Evolutionary conservation across 805 yeast species (phyloP).

Genomic region (Komagataella populi): DNA sequence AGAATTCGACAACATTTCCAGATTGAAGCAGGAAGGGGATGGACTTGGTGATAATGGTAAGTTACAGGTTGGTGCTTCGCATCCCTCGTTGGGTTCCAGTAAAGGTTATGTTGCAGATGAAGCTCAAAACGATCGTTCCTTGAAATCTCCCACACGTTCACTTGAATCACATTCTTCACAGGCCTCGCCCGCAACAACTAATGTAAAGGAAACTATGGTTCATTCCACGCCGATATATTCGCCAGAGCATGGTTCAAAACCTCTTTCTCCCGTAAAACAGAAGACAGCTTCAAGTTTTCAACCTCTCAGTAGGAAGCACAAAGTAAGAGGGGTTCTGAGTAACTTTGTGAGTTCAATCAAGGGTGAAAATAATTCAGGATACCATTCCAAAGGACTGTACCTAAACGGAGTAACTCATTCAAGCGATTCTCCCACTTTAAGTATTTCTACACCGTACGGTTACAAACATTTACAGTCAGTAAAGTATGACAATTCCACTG

Average conservation of each 20-base stretch:
- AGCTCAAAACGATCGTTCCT: neutral
- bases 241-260: neutral
- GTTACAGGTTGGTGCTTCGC: neutral
- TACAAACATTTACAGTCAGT: constrained; percentile 89
- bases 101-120: neutral
- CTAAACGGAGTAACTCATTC: neutral
- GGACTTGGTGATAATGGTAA: neutral
- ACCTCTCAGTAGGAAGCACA: neutral
- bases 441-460: constrained; percentile 85
- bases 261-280: neutral
- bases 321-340: neutral
- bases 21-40: neutral
- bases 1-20: neutral
- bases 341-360: neutral
- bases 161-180: neutral
- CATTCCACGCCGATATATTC: neutral
- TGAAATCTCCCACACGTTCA: neutral
- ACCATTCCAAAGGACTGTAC: neutral
- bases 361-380: neutral
- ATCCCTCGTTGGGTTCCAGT: neutral
- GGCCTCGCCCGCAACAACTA: neutral
- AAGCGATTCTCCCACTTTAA: constrained; percentile 12
- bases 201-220: neutral
- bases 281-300: neutral
- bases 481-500: constrained; percentile 73